phyloP scores from a whole-genome alignment of 208 protist species.

The Leishmania amazonensis region DNA sequence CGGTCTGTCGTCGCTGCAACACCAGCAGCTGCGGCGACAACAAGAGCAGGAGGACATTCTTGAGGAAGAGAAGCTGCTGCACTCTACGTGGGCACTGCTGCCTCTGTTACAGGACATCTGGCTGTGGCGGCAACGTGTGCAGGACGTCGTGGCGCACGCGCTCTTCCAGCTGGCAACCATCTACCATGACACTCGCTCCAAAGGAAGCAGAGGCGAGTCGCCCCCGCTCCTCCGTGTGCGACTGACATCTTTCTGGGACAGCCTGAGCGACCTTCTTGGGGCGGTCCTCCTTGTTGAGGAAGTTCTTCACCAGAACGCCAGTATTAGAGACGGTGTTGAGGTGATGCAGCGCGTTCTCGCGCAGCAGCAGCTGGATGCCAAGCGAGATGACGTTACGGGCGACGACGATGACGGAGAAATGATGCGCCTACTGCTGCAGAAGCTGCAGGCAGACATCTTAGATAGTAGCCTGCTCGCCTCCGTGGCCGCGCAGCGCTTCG shows the following conservation, averaged over 20 bases:
- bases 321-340: constrained; percentile 54
- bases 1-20: neutral
- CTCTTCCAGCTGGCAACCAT: constrained; percentile 81
- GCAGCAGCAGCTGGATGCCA: constrained; percentile 13
- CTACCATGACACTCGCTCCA: constrained; percentile 28
- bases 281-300: constrained; percentile 84
- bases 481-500: constrained; percentile 71
- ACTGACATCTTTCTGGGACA: constrained; percentile 64
- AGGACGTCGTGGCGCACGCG: constrained; percentile 64
- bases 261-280: constrained; percentile 66
- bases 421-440: constrained; percentile 18
- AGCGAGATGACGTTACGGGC: constrained; percentile 1
- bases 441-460: constrained; percentile 18
- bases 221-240: constrained; percentile 45
- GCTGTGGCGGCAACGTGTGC: constrained; percentile 70
- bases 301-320: constrained; percentile 72
- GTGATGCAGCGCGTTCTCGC: constrained; percentile 30
- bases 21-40: neutral
- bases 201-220: neutral
- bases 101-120: constrained; percentile 79
- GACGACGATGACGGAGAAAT: constrained; percentile 18
- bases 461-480: constrained; percentile 56
- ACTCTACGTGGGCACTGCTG: constrained; percentile 60
- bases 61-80: constrained; percentile 76
- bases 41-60: constrained; percentile 12